Conservation (phyloP, 257 asterid genomes). For the Galeopsis tetrahit region DNA sequence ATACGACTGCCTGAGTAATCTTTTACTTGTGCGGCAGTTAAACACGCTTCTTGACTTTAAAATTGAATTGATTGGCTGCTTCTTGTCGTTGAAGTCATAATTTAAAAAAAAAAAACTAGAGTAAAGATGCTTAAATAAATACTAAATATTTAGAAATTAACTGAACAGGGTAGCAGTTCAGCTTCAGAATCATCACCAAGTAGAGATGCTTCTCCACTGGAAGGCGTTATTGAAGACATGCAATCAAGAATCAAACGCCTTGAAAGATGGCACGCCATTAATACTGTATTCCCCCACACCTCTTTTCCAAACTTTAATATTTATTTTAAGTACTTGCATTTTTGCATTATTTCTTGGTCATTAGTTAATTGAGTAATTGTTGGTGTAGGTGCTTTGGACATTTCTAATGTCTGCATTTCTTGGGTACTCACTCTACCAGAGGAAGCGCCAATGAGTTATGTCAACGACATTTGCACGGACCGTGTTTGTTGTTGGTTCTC, state of each 20-base stretch:
- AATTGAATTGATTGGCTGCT: too few species aligned
- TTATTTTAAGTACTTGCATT: neutral
- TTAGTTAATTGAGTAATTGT: neutral
- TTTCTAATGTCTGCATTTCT: conserved; percentile 94
- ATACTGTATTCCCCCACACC: conserved; percentile 59
- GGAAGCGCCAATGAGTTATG: conserved; percentile 58
- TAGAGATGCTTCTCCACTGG: conserved; percentile 78
- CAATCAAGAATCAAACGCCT: conserved; percentile 87
- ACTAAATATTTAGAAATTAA: too few species aligned
- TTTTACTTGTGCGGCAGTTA: too few species aligned
- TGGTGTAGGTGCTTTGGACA: conserved; percentile 90
- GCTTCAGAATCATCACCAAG: conserved; percentile 87
- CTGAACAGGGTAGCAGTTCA: conserved; percentile 73
- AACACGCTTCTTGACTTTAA: too few species aligned
- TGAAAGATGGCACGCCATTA: conserved; percentile 85
- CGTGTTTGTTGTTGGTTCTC: neutral
- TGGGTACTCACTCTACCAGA: conserved; percentile 88
- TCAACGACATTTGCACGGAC: neutral
- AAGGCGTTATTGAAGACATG: conserved; percentile 84
- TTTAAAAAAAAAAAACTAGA: too few species aligned
- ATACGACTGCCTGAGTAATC: too few species aligned
- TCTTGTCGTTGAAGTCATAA: too few species aligned
- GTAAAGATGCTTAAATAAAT: too few species aligned
- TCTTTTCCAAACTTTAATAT: neutral
- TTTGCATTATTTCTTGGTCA: neutral